These are phyloP conservation scores for Wallacemonas sp. DNA, from an alignment of 208 protist species.

Conservation along the genomic window DNA sequence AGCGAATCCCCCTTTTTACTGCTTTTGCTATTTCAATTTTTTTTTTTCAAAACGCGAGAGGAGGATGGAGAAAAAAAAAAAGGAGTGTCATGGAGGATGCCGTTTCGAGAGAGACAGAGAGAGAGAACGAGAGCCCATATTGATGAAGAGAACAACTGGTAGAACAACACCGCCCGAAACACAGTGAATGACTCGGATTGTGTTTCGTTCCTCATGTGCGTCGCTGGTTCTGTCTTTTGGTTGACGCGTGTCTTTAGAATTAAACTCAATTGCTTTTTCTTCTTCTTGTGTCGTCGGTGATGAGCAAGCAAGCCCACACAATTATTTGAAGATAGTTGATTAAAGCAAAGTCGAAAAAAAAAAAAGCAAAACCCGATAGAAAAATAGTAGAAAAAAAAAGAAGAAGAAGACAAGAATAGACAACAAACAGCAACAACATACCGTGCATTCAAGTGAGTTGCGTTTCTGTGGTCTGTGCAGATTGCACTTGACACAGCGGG, in stretches of 20 bases:
- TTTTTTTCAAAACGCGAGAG: neutral
- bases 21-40: too few species aligned
- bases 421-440: neutral
- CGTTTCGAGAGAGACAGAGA: constrained; percentile 3
- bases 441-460: too few species aligned
- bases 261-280: neutral
- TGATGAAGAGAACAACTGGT: too few species aligned
- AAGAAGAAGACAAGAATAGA: constrained; percentile 18
- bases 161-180: too few species aligned
- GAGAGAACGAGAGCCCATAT: constrained; percentile 5
- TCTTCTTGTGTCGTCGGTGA: neutral
- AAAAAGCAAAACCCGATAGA: constrained; percentile 2
- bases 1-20: too few species aligned
- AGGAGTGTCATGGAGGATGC: neutral
- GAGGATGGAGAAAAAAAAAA: neutral
- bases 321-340: too few species aligned
- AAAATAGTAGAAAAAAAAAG: constrained; percentile 14
- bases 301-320: neutral
- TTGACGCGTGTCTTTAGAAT: too few species aligned
- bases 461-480: neutral
- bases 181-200: too few species aligned
- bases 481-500: neutral
- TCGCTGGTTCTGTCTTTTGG: too few species aligned
- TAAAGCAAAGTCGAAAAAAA: too few species aligned
- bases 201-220: too few species aligned